Percentiles rank a stretch among this genome's conserved stretches.
These are phyloP conservation scores for Mycena polygramma DNA, from an alignment of 768 basidiomycete genomes.

Conservation along the genomic window DNA sequence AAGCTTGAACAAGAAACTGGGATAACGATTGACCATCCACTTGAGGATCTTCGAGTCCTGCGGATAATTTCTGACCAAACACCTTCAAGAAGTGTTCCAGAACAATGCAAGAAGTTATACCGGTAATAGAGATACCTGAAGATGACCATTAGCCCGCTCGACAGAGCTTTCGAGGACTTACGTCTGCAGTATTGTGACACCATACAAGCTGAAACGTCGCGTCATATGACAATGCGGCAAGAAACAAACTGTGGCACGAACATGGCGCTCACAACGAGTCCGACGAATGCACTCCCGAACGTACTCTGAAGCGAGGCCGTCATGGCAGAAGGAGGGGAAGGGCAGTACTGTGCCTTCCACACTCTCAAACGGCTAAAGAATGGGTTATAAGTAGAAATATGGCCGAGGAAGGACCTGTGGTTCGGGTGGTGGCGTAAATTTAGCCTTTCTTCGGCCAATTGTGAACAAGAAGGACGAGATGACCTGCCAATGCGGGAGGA, in stretches of 20 bases:
- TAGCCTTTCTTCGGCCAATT: constrained; percentile 9
- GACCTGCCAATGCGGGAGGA: not conserved
- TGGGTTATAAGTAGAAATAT: constrained; percentile 18
- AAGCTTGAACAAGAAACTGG: not conserved
- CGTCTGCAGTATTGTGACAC: constrained; percentile 61
- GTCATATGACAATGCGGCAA: constrained; percentile 14
- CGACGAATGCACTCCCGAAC: constrained; percentile 61
- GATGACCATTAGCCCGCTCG: constrained; percentile 10
- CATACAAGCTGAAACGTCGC: constrained; percentile 54
- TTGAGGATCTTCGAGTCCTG: constrained; percentile 56
- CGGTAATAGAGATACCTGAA: constrained; percentile 58
- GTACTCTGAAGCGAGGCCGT: constrained; percentile 48
- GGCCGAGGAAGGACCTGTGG: constrained; percentile 16
- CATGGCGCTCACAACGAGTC: constrained; percentile 59
- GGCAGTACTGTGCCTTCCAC: not conserved
- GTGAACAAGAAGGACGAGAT: not conserved
- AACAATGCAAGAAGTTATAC: constrained; percentile 36
- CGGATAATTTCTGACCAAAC: constrained; percentile 39
- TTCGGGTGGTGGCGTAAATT: constrained; percentile 10
- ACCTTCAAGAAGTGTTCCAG: not conserved
- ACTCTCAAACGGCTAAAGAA: constrained; percentile 15
- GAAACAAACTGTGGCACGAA: constrained; percentile 41
- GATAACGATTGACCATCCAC: constrained; percentile 49
- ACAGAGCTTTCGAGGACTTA: constrained; percentile 36
- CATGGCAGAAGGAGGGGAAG: constrained; percentile 30